Evolutionary conservation across 306 rosid species (phyloP), one percentile per base, ranked within the genome.

Genomic region (Hippophae rhamnoides): DNA sequence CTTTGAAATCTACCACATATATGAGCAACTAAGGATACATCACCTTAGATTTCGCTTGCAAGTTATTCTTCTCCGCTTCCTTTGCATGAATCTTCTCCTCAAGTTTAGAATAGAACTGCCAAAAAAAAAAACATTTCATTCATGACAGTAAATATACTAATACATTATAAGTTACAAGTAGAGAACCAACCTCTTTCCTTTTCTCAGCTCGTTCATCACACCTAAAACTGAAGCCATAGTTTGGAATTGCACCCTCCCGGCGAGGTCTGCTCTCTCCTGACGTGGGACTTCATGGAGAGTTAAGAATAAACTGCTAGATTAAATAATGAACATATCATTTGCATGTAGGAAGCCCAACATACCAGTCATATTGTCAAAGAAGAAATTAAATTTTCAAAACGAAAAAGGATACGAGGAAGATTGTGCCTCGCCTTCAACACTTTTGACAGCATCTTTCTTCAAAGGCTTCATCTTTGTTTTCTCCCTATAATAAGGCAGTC

Each of bases 1-100:
- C 31, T 6, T 60, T 52, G 25, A 50, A 51, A 69, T 40, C 47
- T 41, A 52, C 53, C 43, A 52, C 53, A 48, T 62, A 44, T 25
- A 43, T 58, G 59, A 61, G 63, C 8, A 60, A 58, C 14, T 65
- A 46, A 74, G 61, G 58, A 56, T 44, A 14, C 57, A 77, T 60
- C 64, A 93, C 99, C 99, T 93, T 89, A 45, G 94, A 77, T 65
- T 93, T 86, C 50, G 95, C 99, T 79, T 93, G 97, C 67, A 89
- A 53, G 70, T 76, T 77, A 74, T 66, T 93, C 82, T 86, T 77
- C 76, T 93, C 99, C 57, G 64, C 78, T 77, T 93, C 97, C 84
- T 86, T 93, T 14, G 95, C 99, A 57, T 89, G 95, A 81, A 81
- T 86, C 84, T 84, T 93, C 75, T 93, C 99, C 83, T 89, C 99